A percentile compares a stretch with the other conserved stretches of the same genome.
These are phyloP conservation scores for Omphalotus guepiniiformis DNA, from an alignment of 768 basidiomycete genomes.

Conservation along the genomic window DNA sequence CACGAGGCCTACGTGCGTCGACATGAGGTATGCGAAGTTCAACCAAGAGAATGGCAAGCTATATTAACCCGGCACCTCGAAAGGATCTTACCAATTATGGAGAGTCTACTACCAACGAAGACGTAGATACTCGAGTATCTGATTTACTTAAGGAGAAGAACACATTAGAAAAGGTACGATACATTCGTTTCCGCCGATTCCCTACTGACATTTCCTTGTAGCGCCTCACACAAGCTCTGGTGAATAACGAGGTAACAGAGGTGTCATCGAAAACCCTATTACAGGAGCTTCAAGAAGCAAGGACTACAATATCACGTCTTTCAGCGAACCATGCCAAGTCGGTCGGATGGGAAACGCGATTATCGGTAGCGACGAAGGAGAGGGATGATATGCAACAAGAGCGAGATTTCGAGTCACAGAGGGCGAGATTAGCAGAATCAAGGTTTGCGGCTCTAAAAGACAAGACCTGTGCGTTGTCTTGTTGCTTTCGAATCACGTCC, in stretches of 20 bases:
- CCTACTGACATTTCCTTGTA: slow-evolving; percentile 23
- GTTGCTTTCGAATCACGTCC: not conserved
- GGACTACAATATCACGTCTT: slow-evolving; percentile 60
- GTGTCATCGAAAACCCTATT: slow-evolving; percentile 69
- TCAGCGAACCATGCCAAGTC: slow-evolving; percentile 67
- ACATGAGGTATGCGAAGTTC: slow-evolving; percentile 48
- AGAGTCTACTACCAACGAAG: slow-evolving; percentile 23
- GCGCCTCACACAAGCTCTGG: slow-evolving; percentile 74
- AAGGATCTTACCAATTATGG: slow-evolving; percentile 14
- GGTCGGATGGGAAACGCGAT: slow-evolving; percentile 63
- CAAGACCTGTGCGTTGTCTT: slow-evolving; percentile 48
- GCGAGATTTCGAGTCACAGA: slow-evolving; percentile 62
- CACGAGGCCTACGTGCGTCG: slow-evolving; percentile 83
- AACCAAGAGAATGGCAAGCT: not conserved
- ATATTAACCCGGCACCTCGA: slow-evolving; percentile 7
- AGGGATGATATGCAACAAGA: slow-evolving; percentile 85
- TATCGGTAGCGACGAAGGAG: slow-evolving; percentile 65
- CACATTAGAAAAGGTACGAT: slow-evolving; percentile 52
- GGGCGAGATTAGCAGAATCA: slow-evolving; percentile 64
- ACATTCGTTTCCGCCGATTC: not conserved
- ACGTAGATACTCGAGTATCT: slow-evolving; percentile 23
- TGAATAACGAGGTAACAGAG: slow-evolving; percentile 81
- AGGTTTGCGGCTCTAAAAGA: slow-evolving; percentile 62
- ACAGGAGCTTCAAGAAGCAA: slow-evolving; percentile 72
- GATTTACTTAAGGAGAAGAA: slow-evolving; percentile 54